Base-by-base conservation (phyloP, 192 early-diverging fungal genomes). In the Gryganskiella cystojenkinii region DNA sequence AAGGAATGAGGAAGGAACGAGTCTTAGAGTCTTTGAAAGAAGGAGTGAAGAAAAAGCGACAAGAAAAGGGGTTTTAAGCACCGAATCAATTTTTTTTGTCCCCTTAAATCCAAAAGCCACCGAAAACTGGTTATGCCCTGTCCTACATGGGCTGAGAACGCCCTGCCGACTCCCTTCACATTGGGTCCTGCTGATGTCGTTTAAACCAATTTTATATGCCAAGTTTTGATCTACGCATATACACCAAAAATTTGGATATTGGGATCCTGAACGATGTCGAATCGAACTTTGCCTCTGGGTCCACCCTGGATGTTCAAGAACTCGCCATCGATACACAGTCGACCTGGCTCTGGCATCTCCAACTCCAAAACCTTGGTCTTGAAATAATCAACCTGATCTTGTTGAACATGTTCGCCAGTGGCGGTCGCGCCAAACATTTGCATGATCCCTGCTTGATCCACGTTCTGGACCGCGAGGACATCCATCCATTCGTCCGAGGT, bases 281-380 rank as follows among this genome's bases (percentile, higher is more conserved):
- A 64, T 1, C 67, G 66, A 35, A 78, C 66, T 17, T 53, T 30
- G 0, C 74, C 74, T 24, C 59, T 49, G 25, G 53, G 49, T n/a
- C 66, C 74, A 3, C 45, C 61, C 22, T 64, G 46, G 37, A 78
- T 69, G 0, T 45, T 59, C 49, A 78, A 27, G 19, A 78, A 78
- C 51, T 86, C 85, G 11, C 85, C 85, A 58, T 86, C 85, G 25
- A 86, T 45, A 56, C 85, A 86, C 17, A 86, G 24, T 15, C 84
- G 60, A 4, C 79, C 70, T 19, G 60, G 43, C 19, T 84, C 56
- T 25, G 82, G 61, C 1, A 79, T 69, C 42, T 80, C 81, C 34
- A 86, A 46, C 31, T 81, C 46, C 2, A 84, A 42, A 3, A 45
- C 59, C 11, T 73, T 69, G 2, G 75, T 44, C 49, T 84, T 86